Evolutionary conservation across 1,284 basidiomycete species (phyloP), one percentile per base, ranked within the genome.

Genomic region (Amylostereum areolatum): DNA sequence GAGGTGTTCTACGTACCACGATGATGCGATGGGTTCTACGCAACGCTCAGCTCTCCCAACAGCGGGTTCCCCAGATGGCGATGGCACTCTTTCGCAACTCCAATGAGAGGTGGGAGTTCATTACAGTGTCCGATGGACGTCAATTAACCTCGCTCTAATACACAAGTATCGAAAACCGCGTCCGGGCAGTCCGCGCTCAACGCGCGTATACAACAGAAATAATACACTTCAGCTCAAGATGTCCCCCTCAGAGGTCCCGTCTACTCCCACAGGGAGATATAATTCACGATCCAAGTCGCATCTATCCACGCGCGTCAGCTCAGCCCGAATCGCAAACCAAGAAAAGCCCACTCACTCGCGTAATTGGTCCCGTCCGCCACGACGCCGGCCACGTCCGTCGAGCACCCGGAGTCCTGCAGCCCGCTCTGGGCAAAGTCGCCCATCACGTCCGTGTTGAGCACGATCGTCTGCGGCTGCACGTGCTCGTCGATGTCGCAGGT

Each of bases 361-460:
- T 80, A 89, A 69, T 85, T 88, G 9, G 62, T 67, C 10, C 81
- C 73, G 59, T 90, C 71, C 46, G 79, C 72, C 39, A 93, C 80
- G 35, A 76, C 74, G 12, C 82, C 67, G 7, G 70, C 68, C 63
- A 89, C 27, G 25, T 43, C 92, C 7, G 83, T 84, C 7, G 84
- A 85, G 65, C 87, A 91, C 25, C 82, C 80, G 25, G 75, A 71
- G 35, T 57, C 60, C 37, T 56, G 46, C 65, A 83, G 92, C 0
- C 75, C 72, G 1, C 67, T 52, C 31, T 76, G 77, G 24, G 80
- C 85, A 77, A 81, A 89, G 57, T 84, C 85, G 46, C 86, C 83
- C 61, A 82, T 82, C 46, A 85, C 57, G n/a, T 74, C 80, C 52
- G 78, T 89, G 64, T 92, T 84, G 49, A 93, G 69, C 37, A 67